Base-by-base conservation (phyloP, 2,329 filamentous ascomycete species). In the Allantophomopsis lycopodina region DNA sequence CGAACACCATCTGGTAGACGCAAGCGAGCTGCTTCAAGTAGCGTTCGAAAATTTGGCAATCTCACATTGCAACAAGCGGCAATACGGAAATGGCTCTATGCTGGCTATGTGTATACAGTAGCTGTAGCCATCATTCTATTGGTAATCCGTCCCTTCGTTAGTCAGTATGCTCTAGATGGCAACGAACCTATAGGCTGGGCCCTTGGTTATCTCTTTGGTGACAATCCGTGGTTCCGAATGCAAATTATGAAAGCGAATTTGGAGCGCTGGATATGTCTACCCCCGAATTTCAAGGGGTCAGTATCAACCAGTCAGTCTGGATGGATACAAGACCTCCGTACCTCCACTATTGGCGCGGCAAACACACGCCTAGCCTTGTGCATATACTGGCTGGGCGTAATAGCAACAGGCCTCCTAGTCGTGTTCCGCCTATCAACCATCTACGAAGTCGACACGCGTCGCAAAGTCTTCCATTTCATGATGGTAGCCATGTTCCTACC, bases 381-480 rank as follows among this genome's bases (percentile, higher is more conserved):
- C 40, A 73, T 60, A 3, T 94, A 94, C 65, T 96, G 81, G 67
- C 47, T 79, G 1, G 48, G 60, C 4, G 75, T 93, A 40, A 70
- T 96, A 13, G 55, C 73, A 13, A 55, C 76, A 1, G 91, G 89
- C 1, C 68, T 96, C 30, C 62, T 76, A 8, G 67, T 83, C 4
- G 84, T 95, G 7, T 74, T 91, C 39, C 74, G 70, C 33, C 71
- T 94, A 31, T 83, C 81, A 32, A 66, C 76, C 3, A 66, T 84
- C 37, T 88, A 83, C 48, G 88, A 95, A 60, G 89, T 98, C 36
- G 91, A 98, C 60, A 98, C 91, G 1, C 76, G 91, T 37, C 78
- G 91, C 38, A 98, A 98, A 60, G 84, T 96, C 17, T 98, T 98
- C 58, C 91, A 98, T 59, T 93, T 93, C 49, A 94, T 89, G 71